phyloP scores from a whole-genome alignment of 495 filamentous ascomycete genomes.

The Bathelium albidoporum region DNA sequence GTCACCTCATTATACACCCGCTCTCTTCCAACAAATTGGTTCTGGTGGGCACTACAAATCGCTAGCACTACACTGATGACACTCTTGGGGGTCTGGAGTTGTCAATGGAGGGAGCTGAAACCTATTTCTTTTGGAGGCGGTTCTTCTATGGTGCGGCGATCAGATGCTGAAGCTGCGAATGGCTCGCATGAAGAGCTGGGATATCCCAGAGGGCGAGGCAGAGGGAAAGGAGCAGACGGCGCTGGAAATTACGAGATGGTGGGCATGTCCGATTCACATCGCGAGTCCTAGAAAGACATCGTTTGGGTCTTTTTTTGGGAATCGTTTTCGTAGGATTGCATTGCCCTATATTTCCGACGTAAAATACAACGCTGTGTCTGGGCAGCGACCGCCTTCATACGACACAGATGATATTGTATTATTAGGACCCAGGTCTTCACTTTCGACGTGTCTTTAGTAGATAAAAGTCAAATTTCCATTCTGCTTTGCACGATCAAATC shows the following conservation, averaged over 20 bases:
- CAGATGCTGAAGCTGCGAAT: conserved; percentile 18
- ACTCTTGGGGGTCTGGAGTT: conserved; percentile 73
- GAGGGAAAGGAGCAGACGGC: conserved; percentile 46
- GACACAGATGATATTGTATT: too few relatives aligned
- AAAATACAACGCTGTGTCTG: too few relatives aligned
- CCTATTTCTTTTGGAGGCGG: conserved; percentile 78
- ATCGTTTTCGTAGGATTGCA: not conserved
- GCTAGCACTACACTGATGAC: conserved; percentile 60
- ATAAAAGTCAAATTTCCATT: too few relatives aligned
- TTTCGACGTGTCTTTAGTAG: too few relatives aligned
- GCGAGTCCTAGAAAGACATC: not conserved
- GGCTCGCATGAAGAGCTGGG: conserved; percentile 38
- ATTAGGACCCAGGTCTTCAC: too few relatives aligned
- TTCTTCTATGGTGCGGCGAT: conserved; percentile 23
- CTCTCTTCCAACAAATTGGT: conserved; percentile 57
- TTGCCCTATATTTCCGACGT: too few relatives aligned
- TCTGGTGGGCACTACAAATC: conserved; percentile 82
- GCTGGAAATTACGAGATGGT: conserved; percentile 78
- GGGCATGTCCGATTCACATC: conserved; percentile 31
- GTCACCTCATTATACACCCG: conserved; percentile 65
- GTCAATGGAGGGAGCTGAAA: conserved; percentile 75
- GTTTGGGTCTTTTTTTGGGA: not conserved
- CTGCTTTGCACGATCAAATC: too few relatives aligned
- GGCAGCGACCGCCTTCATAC: too few relatives aligned
- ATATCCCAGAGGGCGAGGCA: conserved; percentile 39